A percentile compares a stretch with the other conserved stretches of the same genome.
Conservation (phyloP, 805 yeast genomes). For the Candida hungchunana region DNA sequence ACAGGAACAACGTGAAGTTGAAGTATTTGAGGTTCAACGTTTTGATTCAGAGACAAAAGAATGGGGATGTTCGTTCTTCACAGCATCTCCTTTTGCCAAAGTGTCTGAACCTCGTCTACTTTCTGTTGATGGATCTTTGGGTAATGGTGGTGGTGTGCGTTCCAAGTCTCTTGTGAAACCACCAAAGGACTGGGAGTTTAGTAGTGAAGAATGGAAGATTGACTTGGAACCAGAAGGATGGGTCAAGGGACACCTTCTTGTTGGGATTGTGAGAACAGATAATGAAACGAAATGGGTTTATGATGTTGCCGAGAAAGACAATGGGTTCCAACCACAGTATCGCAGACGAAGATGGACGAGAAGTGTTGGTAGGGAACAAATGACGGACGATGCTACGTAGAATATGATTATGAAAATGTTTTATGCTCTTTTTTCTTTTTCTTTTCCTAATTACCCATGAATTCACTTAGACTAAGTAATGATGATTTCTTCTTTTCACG, state of each 20-base stretch:
- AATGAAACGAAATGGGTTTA: slow-evolving; percentile 84
- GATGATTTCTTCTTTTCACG: slow-evolving; percentile 28
- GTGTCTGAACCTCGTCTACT: slow-evolving; percentile 38
- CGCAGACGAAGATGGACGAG: slow-evolving; percentile 71
- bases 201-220: slow-evolving; percentile 51
- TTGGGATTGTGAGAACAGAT: slow-evolving; percentile 56
- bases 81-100: slow-evolving; percentile 48
- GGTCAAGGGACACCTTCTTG: slow-evolving; percentile 50
- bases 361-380: slow-evolving; percentile 26
- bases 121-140: slow-evolving; percentile 1
- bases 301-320: slow-evolving; percentile 37
- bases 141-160: slow-evolving; percentile 1
- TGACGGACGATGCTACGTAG: too few relatives aligned
- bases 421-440: background rate
- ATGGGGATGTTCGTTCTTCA: slow-evolving; percentile 63
- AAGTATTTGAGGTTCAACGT: slow-evolving; percentile 64
- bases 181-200: slow-evolving; percentile 58
- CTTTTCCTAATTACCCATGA: slow-evolving; percentile 32
- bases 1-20: slow-evolving; percentile 47
- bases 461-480: slow-evolving; percentile 45
- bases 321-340: slow-evolving; percentile 33
- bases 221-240: slow-evolving; percentile 63
- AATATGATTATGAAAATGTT: too few relatives aligned
- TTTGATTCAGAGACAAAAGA: slow-evolving; percentile 43
- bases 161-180: slow-evolving; percentile 37